phyloP scores from a whole-genome alignment of 306 rosid species.

The Inga oerstediana region DNA sequence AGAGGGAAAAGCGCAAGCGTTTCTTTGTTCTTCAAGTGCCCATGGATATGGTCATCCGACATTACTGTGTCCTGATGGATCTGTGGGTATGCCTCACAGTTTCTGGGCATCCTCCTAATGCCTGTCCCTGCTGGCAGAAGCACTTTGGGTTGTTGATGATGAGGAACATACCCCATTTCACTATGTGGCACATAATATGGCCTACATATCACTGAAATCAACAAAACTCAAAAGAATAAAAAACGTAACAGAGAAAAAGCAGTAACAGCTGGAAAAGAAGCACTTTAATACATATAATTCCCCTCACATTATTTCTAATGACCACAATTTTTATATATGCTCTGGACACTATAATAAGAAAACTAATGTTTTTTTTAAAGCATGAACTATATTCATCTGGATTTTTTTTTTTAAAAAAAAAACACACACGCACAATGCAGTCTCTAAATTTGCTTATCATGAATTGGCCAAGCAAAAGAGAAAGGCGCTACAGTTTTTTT shows the following conservation, averaged over 20 bases:
- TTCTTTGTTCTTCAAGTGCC: conserved; percentile 33
- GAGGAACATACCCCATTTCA: conserved; percentile 49
- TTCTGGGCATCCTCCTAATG: conserved; percentile 34
- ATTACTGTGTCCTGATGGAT: conserved; percentile 29
- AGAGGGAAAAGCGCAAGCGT: conserved; percentile 81
- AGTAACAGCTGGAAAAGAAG: neutral
- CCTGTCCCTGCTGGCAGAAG: conserved; percentile 39
- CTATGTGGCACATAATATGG: conserved; percentile 58
- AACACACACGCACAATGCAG: neutral
- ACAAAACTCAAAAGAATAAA: neutral
- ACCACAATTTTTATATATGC: neutral
- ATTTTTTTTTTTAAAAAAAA: too few species aligned
- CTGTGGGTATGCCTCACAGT: conserved; percentile 23
- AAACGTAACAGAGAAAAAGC: neutral
- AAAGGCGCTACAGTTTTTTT: neutral
- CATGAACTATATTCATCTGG: too few species aligned
- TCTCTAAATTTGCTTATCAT: neutral
- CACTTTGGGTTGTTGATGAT: conserved; percentile 37
- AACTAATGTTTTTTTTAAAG: too few species aligned
- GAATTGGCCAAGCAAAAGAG: neutral
- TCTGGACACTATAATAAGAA: too few species aligned
- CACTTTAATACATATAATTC: neutral
- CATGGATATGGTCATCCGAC: neutral
- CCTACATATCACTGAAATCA: conserved; percentile 50
- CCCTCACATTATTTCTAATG: neutral